Conservation (phyloP, 768 basidiomycete species). For the Hericium alpestre region DNA sequence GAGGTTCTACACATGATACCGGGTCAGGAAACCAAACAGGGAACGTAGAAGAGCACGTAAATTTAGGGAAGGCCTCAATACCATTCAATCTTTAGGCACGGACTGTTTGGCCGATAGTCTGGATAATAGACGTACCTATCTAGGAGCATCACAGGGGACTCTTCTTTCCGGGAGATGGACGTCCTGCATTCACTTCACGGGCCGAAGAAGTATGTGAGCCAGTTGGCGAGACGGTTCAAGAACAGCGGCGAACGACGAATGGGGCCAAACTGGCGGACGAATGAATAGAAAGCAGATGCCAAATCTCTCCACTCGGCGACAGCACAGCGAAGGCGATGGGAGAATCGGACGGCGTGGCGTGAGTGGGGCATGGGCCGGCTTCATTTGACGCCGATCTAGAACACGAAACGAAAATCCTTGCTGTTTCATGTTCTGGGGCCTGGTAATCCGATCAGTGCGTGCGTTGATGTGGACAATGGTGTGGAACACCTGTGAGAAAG, state of each 20-base stretch:
- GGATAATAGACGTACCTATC: slow-evolving; percentile 6
- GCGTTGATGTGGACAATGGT: background rate
- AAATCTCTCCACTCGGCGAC: too few species aligned
- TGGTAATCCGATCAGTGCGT: background rate
- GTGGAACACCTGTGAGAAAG: background rate
- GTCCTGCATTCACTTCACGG: slow-evolving; percentile 4
- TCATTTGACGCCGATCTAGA: too few species aligned
- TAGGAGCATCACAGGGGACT: slow-evolving; percentile 4
- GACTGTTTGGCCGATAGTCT: slow-evolving; percentile 10
- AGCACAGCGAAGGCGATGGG: background rate
- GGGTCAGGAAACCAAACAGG: slow-evolving; percentile 7
- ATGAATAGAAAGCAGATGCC: background rate
- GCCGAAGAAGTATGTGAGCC: slow-evolving; percentile 1
- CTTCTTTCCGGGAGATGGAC: background rate
- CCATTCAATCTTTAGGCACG: slow-evolving; percentile 11
- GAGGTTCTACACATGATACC: slow-evolving; percentile 1
- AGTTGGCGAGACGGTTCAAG: background rate
- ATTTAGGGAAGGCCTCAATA: slow-evolving; percentile 8
- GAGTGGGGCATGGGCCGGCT: background rate
- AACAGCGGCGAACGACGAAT: background rate
- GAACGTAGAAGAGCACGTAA: background rate
- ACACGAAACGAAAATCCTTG: too few species aligned
- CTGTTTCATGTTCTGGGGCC: background rate
- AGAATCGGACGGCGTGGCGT: background rate
- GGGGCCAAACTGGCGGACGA: background rate